Base-by-base conservation (phyloP, 1,284 basidiomycete species). In the Bjerkandera adusta region DNA sequence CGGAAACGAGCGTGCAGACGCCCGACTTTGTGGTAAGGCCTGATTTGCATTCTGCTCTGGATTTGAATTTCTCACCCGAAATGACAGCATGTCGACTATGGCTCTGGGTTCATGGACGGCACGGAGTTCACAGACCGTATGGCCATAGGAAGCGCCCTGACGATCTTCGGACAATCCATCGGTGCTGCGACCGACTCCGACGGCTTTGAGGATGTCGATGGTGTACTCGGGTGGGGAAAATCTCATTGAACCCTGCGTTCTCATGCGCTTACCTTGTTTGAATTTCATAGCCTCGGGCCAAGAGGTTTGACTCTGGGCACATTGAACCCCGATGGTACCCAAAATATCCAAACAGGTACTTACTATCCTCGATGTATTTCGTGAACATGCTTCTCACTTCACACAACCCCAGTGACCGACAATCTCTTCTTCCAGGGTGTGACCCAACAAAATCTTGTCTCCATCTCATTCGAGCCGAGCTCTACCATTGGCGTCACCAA, bases 201-300 rank as follows among this genome's bases (percentile, higher is more conserved):
- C 33, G 73, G 63, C 3, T 60, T 64, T 65, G 52, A 58, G 4
- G 73, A 69, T 30, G 62, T 70, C 10, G 71, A 81, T 55, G 73
- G 72, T 26, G 79, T 81, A 46, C 58, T 83, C 5, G 79, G 62
- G 60, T 63, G n/a, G n/a, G n/a, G n/a, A n/a, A 79, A 59, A 59
- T 63, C 37, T 2, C 18, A 11, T 12, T 21, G n/a, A 15, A 12
- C 18, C 18, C 24, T 39, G 16, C 16, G 8, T 21, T 40, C 12
- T 32, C 13, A 34, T 13, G 13, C 27, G 20, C 11, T 12, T 13
- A 6, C 16, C 6, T 33, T 5, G n/a, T 30, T 8, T 6, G 4
- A 13, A 3, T 5, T 4, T 16, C 41, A 12, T 11, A 57, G 75
- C 13, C 69, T 77, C 50, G 75, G 75, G 3, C 75, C 75, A 13